Conservation (phyloP, 106 monocot species). For the Xerophyta viscosa region DNA sequence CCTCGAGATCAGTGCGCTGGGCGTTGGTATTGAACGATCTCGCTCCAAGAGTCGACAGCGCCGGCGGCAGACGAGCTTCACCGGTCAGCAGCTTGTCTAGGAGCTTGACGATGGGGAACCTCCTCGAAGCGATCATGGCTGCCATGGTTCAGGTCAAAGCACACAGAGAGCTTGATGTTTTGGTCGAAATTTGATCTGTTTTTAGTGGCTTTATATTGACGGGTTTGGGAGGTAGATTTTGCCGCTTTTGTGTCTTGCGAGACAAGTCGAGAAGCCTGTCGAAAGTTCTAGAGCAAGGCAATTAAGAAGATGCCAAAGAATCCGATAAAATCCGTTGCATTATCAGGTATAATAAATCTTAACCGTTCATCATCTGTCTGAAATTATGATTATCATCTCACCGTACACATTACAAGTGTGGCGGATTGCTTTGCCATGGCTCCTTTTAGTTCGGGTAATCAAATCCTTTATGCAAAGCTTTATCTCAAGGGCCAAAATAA, state of each 20-base stretch:
- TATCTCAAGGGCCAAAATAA: no score
- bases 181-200: not conserved
- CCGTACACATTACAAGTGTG: no score
- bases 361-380: no score
- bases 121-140: conserved; percentile 17
- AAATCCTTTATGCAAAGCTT: no score
- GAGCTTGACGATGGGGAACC: conserved; percentile 3
- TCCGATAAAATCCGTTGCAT: no score
- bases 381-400: no score
- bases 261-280: not conserved
- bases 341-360: no score
- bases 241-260: not conserved
- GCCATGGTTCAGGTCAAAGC: conserved; percentile 1
- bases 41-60: not conserved
- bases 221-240: not conserved
- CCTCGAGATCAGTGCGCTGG: conserved; percentile 14
- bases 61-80: not conserved
- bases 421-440: no score
- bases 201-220: not conserved
- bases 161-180: not conserved
- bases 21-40: conserved; percentile 25
- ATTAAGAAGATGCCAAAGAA: no score
- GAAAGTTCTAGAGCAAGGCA: not conserved
- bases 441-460: no score
- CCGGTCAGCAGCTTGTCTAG: conserved; percentile 3